Percentiles rank a stretch among this genome's conserved stretches.
These are phyloP conservation scores for Polyporus tsugae DNA, from an alignment of 1,284 basidiomycete genomes.

Conservation along the genomic window DNA sequence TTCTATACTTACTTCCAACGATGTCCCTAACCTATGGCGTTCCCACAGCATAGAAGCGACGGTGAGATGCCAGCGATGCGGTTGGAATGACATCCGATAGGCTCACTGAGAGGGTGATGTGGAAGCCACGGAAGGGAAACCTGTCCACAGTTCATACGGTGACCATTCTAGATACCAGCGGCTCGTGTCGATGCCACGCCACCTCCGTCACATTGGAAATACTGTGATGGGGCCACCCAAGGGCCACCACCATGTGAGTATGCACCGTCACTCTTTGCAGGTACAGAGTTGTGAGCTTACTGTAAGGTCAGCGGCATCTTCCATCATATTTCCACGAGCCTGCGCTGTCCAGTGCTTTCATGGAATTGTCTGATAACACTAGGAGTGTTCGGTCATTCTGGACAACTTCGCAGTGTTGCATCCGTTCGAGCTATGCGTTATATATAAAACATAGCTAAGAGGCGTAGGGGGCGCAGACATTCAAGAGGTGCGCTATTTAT, in stretches of 20 bases:
- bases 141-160: background rate
- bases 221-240: slow-evolving; percentile 1
- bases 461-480: background rate
- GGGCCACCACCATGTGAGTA: background rate
- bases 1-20: background rate
- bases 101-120: background rate
- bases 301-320: background rate
- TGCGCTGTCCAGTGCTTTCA: background rate
- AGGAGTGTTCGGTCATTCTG: background rate
- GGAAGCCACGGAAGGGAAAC: background rate
- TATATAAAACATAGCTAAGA: background rate
- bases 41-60: background rate
- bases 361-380: background rate
- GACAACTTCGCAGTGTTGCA: background rate
- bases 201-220: background rate
- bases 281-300: background rate
- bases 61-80: background rate
- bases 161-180: background rate
- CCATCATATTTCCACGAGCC: background rate
- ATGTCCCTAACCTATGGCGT: background rate
- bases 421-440: background rate
- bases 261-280: background rate
- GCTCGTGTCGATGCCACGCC: background rate
- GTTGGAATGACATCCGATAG: background rate
- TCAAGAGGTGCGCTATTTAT: slow-evolving; percentile 5